Evolutionary conservation across 2,329 filamentous ascomycete genomes (phyloP).

Genomic region (Fusarium siculi): DNA sequence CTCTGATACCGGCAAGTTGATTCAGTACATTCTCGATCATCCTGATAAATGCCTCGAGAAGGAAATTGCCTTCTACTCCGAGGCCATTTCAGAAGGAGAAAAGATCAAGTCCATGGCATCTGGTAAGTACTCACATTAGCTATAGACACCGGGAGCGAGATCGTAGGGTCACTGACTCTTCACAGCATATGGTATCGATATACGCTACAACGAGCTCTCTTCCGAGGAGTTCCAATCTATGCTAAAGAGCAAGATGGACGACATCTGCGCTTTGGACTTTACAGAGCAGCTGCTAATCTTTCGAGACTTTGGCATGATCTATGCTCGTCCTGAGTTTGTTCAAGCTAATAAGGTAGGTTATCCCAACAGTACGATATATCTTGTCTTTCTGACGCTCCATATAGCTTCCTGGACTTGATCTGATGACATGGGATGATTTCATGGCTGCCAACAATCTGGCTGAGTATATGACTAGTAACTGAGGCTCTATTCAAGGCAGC

Average conservation of each 20-base stretch:
- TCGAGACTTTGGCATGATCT: neutral
- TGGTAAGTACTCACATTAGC: neutral
- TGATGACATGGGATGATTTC: conserved; percentile 4
- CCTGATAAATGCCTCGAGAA: neutral
- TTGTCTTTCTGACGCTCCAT: rapidly evolving
- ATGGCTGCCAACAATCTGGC: neutral
- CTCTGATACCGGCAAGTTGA: neutral
- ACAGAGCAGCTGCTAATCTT: conserved; percentile 4
- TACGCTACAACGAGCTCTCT: neutral
- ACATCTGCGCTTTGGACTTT: neutral
- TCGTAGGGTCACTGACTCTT: too few relatives aligned
- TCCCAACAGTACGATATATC: rapidly evolving
- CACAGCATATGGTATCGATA: neutral
- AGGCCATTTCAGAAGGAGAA: neutral
- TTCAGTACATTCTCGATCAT: conserved; percentile 1
- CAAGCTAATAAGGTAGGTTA: neutral
- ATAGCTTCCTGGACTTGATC: neutral
- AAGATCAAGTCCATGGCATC: neutral
- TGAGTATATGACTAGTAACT: neutral
- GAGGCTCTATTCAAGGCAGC: too few relatives aligned
- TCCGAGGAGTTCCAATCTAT: neutral
- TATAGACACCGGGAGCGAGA: rapidly evolving
- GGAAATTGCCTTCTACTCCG: neutral
- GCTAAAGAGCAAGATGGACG: neutral
- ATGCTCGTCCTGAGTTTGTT: neutral